Evolutionary conservation across 495 filamentous ascomycete genomes (phyloP).

Genomic region (Penicillium nucicola): DNA sequence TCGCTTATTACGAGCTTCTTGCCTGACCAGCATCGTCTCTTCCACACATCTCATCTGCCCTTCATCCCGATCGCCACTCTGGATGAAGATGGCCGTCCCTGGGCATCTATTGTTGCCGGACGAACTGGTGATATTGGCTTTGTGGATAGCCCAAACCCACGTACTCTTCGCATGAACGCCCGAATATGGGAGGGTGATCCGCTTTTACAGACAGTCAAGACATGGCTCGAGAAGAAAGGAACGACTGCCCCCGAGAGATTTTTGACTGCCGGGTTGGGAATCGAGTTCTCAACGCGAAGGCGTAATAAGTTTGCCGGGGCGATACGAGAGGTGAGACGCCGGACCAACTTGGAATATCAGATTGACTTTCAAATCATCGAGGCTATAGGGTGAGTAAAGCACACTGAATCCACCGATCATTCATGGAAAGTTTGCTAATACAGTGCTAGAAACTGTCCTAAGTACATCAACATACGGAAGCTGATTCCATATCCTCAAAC

Average conservation of each 20-base stretch:
- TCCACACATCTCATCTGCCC: slow-evolving; percentile 13
- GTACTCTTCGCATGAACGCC: slow-evolving; percentile 1
- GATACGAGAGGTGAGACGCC: neutral
- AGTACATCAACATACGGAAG: slow-evolving; percentile 20
- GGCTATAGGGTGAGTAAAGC: slow-evolving; percentile 6
- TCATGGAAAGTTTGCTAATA: neutral
- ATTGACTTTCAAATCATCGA: slow-evolving; percentile 9
- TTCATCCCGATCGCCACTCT: slow-evolving; percentile 15
- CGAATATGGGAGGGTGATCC: slow-evolving; percentile 18
- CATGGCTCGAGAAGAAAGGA: neutral
- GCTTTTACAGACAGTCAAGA: slow-evolving; percentile 2
- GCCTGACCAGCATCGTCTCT: slow-evolving; percentile 16
- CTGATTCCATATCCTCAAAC: slow-evolving; percentile 8
- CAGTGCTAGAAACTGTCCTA: slow-evolving; percentile 13
- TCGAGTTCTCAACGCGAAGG: slow-evolving; percentile 15
- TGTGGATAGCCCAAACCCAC: slow-evolving; percentile 9
- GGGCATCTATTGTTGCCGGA: slow-evolving; percentile 15
- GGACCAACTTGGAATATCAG: neutral
- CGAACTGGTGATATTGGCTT: slow-evolving; percentile 9
- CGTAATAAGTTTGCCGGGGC: slow-evolving; percentile 16
- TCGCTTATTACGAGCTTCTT: slow-evolving; percentile 1
- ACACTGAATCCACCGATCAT: no score
- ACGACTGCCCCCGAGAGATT: neutral
- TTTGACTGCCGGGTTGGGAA: slow-evolving; percentile 14
- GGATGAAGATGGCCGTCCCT: slow-evolving; percentile 13